These are phyloP conservation scores for Chlorella sp. DNA, from an alignment of 139 green algal species.

Conservation along the genomic window DNA sequence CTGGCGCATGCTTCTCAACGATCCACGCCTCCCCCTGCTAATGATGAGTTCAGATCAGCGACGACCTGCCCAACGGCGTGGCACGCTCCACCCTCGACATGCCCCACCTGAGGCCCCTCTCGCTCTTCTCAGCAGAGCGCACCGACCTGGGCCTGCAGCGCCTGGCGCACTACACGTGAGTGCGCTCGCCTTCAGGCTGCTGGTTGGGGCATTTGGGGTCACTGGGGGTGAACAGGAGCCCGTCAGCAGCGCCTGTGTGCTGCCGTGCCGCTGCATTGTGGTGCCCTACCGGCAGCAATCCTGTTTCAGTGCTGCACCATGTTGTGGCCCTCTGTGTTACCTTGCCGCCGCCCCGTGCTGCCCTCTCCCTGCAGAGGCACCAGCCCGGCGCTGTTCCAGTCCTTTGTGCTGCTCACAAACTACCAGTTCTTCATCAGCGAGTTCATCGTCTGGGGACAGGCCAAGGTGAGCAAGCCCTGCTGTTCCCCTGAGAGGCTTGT, in stretches of 20 bases:
- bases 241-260: too few species aligned
- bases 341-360: not conserved
- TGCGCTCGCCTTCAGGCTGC: too few species aligned
- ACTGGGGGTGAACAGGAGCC: too few species aligned
- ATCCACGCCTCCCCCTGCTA: too few species aligned
- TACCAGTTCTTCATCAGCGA: conserved; percentile 2
- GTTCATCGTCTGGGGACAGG: conserved; percentile 2
- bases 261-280: not conserved
- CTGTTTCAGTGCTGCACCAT: not conserved
- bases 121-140: conserved; percentile 2
- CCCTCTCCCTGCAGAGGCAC: conserved; percentile 1
- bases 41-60: not conserved
- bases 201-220: too few species aligned
- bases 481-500: too few species aligned
- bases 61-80: conserved; percentile 7
- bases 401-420: conserved; percentile 6
- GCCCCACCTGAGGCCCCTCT: not conserved
- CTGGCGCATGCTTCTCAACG: too few species aligned
- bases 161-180: conserved; percentile 5
- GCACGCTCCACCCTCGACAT: not conserved
- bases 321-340: not conserved
- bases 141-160: not conserved
- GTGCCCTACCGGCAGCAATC: not conserved
- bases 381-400: not conserved
- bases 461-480: too few species aligned